These are phyloP conservation scores for Magnusiomyces tetraspermus DNA, from an alignment of 1,139 yeast genomes.

Conservation along the genomic window DNA sequence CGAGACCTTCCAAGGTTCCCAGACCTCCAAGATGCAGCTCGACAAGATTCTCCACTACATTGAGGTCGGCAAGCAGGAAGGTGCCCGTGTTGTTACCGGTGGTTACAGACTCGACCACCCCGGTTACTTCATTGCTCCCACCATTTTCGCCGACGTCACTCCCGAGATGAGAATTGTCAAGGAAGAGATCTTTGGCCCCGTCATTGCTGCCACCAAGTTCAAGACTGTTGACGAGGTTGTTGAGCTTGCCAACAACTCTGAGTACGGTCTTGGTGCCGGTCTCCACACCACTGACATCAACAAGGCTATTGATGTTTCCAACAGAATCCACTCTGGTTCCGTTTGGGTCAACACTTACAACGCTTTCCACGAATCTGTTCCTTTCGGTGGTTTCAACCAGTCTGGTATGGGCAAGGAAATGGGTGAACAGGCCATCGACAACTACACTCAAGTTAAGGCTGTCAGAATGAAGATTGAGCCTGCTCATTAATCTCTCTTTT, in stretches of 20 bases:
- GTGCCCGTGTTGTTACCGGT: constrained; percentile 55
- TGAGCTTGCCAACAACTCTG: constrained; percentile 57
- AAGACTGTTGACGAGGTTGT: constrained; percentile 63
- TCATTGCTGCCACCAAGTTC: constrained; percentile 66
- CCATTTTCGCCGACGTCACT: constrained; percentile 62
- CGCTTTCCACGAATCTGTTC: constrained; percentile 60
- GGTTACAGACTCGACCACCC: constrained; percentile 38
- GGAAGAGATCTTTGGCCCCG: constrained; percentile 92
- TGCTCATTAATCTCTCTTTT: too few relatives aligned
- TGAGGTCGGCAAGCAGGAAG: constrained; percentile 54
- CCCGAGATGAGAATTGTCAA: constrained; percentile 56
- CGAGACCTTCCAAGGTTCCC: constrained; percentile 58
- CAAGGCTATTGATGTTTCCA: constrained; percentile 53
- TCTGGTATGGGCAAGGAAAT: constrained; percentile 83
- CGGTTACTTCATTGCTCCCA: constrained; percentile 74
- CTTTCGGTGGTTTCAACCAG: constrained; percentile 74
- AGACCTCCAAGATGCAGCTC: constrained; percentile 55
- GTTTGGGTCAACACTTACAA: constrained; percentile 80
- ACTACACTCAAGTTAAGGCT: constrained; percentile 70
- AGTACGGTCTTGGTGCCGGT: constrained; percentile 80
- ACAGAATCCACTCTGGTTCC: constrained; percentile 67
- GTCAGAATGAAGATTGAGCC: constrained; percentile 26
- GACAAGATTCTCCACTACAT: constrained; percentile 57
- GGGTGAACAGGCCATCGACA: constrained; percentile 65
- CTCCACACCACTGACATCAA: constrained; percentile 60